A percentile compares a stretch with the other conserved stretches of the same genome.
phyloP scores from a whole-genome alignment of 306 rosid genomes.

The Cercis canadensis region DNA sequence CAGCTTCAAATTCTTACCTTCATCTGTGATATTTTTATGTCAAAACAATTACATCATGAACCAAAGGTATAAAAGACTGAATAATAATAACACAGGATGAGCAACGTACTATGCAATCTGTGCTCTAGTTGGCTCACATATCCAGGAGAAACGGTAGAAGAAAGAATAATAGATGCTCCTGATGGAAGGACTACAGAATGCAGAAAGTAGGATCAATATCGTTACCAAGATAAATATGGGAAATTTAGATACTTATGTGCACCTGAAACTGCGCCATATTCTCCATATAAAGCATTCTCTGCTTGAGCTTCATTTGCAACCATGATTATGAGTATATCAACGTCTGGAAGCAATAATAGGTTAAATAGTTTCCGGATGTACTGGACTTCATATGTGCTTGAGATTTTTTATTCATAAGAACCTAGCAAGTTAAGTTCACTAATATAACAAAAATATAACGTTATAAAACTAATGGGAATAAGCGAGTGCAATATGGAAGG shows the following conservation, averaged over 20 bases:
- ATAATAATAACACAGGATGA: conserved; percentile 31
- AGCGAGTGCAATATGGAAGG: not conserved
- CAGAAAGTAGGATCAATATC: conserved; percentile 44
- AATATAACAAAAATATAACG: conserved; percentile 5
- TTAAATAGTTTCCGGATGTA: conserved; percentile 15
- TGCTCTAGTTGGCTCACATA: conserved; percentile 80
- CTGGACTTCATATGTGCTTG: conserved; percentile 15
- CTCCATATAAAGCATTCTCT: conserved; percentile 81
- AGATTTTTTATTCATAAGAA: conserved; percentile 31
- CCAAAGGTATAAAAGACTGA: conserved; percentile 23
- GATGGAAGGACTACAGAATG: conserved; percentile 68
- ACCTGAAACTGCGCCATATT: conserved; percentile 90
- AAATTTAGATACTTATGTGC: conserved; percentile 38
- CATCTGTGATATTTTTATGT: conserved; percentile 62
- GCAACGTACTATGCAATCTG: conserved; percentile 73
- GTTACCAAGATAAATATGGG: conserved; percentile 20
- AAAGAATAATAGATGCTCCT: conserved; percentile 82
- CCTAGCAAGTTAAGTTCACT: conserved; percentile 23
- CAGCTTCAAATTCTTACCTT: conserved; percentile 80
- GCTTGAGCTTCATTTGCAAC: conserved; percentile 92
- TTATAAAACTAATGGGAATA: conserved; percentile 17
- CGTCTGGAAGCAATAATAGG: conserved; percentile 61
- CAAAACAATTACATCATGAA: conserved; percentile 41
- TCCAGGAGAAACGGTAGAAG: conserved; percentile 98
- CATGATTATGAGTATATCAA: conserved; percentile 86